Base-by-base conservation (phyloP, 345 rosid species). In the Syzygium jambos region DNA sequence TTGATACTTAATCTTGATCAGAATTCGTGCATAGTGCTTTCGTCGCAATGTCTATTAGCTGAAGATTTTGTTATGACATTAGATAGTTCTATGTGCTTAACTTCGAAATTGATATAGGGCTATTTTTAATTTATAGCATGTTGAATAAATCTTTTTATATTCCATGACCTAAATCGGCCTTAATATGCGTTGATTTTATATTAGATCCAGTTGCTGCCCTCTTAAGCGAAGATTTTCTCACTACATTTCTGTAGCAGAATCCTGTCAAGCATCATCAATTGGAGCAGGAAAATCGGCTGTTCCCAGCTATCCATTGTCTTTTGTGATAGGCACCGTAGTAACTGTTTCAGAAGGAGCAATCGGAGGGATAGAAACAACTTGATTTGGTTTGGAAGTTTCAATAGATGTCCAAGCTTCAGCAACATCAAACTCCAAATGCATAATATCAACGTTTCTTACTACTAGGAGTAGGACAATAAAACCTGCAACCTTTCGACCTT, bases 21-120 rank as follows among this genome's bases (percentile, higher is more conserved):
- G 65, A 59, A 59, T 27, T 27, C 0, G 12, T 59, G 65, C 30
- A 59, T 59, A 59, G 65, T 59, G 65, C 30, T 59, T 59, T 11
- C 0, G 65, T 59, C 27, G 65, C 15, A 59, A 11, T 59, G 16
- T 25, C 30, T 59, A 59, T 27, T 25, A 25, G 65, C 30, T 59
- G 30, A 27, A 0, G 27, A 25, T 59, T 59, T 59, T 25, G 30
- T 25, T 59, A 59, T 59, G 65, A 25, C 27, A 59, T 59, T 27
- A 1, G 0, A 11, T 11, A 5, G 27, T 1, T 59, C 0, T 11
- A 0, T 25, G 65, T 59, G 5, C 15, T 59, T 59, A 59, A 27
- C 30, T 59, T 59, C 27, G 65, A 59, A 59, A 59, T 27, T 59
- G 65, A 59, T 5, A 11, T 59, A 59, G 30, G 65, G 65, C 65